Conservation (phyloP, 768 basidiomycete genomes). For the Lentinula edodes region DNA sequence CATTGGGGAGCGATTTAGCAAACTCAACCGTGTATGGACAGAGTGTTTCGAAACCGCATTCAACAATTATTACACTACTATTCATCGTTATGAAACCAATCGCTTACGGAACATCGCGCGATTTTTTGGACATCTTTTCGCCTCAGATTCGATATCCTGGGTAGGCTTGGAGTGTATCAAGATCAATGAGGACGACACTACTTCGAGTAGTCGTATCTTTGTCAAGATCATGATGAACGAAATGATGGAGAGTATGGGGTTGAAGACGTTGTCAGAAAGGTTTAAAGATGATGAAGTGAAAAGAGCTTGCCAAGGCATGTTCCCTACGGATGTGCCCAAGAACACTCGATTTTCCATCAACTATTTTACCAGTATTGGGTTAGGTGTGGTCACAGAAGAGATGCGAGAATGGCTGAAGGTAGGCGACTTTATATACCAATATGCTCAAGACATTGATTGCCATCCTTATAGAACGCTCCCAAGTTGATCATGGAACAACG, state of each 20-base stretch:
- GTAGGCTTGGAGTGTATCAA: constrained; percentile 75
- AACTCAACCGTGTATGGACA: constrained; percentile 93
- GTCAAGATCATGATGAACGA: constrained; percentile 96
- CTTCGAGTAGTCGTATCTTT: constrained; percentile 93
- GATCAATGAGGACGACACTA: constrained; percentile 97
- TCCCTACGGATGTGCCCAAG: constrained; percentile 95
- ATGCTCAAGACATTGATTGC: constrained; percentile 6
- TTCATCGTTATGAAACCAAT: constrained; percentile 98
- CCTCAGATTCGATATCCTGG: constrained; percentile 89
- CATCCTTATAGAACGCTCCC: constrained; percentile 75
- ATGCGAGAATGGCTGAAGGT: constrained; percentile 97
- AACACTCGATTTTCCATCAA: constrained; percentile 96
- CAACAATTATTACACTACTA: constrained; percentile 85
- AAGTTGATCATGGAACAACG: constrained; percentile 91
- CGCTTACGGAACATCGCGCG: constrained; percentile 94
- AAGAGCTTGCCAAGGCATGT: constrained; percentile 73
- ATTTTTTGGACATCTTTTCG: constrained; percentile 91
- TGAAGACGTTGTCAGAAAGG: constrained; percentile 80
- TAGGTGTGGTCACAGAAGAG: constrained; percentile 88
- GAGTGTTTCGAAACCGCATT: constrained; percentile 87
- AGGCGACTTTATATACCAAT: constrained; percentile 19
- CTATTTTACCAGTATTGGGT: constrained; percentile 93
- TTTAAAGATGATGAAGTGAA: constrained; percentile 86
- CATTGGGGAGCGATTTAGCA: constrained; percentile 93
- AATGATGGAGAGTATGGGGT: constrained; percentile 90